Conservation (phyloP, 1,139 yeast genomes). For the Blastobotrys buckinghamii region DNA sequence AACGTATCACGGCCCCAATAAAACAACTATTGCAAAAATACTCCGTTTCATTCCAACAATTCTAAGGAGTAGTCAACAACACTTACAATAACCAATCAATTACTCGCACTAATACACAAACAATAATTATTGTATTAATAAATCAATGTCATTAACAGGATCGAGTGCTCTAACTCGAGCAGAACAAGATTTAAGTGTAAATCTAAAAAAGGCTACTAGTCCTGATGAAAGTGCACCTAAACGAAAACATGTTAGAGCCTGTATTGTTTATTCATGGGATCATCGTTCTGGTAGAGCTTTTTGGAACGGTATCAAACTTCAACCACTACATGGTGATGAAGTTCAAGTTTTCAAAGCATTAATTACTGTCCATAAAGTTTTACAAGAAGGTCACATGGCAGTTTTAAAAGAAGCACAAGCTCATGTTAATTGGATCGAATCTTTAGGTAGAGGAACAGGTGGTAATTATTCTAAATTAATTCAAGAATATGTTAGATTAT, state of each 20-base stretch:
- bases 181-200: slow-evolving; percentile 42
- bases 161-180: slow-evolving; percentile 30
- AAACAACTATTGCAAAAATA: too few species aligned
- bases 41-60: too few species aligned
- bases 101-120: neutral
- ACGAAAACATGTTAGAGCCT: slow-evolving; percentile 85
- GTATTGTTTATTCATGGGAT: slow-evolving; percentile 96
- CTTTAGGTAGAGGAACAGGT: slow-evolving; percentile 23
- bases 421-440: slow-evolving; percentile 58
- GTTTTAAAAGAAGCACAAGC: slow-evolving; percentile 76
- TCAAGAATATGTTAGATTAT: slow-evolving; percentile 64
- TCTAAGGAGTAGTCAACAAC: neutral
- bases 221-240: slow-evolving; percentile 89
- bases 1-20: too few species aligned
- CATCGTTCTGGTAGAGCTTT: slow-evolving; percentile 80
- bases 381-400: slow-evolving; percentile 93
- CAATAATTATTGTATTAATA: neutral
- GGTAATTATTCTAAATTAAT: slow-evolving; percentile 63
- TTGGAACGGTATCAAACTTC: slow-evolving; percentile 77
- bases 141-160: slow-evolving; percentile 11
- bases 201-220: slow-evolving; percentile 82
- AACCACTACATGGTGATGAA: slow-evolving; percentile 77
- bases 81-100: neutral
- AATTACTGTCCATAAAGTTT: slow-evolving; percentile 83
- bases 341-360: slow-evolving; percentile 84